Evolutionary conservation across 2,329 filamentous ascomycete species (phyloP).

Genomic region (Lomentospora prolificans): DNA sequence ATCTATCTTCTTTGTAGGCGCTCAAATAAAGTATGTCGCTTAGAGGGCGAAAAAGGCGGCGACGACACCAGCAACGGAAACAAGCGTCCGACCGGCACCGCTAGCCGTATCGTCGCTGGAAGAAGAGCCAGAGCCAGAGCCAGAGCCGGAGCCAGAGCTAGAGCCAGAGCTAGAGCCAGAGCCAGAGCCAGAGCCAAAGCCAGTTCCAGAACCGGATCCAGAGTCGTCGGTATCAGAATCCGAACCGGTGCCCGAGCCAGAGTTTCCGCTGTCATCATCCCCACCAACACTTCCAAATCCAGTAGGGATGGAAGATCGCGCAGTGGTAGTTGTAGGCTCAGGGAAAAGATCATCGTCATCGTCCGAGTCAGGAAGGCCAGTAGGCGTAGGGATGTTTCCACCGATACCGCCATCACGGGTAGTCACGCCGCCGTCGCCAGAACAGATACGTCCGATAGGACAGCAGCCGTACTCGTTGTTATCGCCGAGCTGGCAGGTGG

Average conservation of each 20-base stretch:
- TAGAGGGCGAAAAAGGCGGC: background rate
- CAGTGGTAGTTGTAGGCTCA: background rate
- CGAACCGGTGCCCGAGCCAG: background rate
- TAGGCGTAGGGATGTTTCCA: background rate
- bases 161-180: constrained; percentile 1
- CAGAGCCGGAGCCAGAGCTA: too few relatives aligned
- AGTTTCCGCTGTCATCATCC: background rate
- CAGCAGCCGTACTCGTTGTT: constrained; percentile 22
- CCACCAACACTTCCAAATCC: background rate
- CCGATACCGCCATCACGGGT: constrained; percentile 6
- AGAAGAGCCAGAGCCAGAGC: background rate
- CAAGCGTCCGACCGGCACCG: background rate
- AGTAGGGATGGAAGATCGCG: background rate
- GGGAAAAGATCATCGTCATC: background rate
- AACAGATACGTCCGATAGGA: constrained; percentile 17
- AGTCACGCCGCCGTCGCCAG: constrained; percentile 17
- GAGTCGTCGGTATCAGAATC: background rate
- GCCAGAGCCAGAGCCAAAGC: background rate
- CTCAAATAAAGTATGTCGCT: background rate
- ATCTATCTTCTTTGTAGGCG: too few relatives aligned
- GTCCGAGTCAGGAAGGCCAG: background rate
- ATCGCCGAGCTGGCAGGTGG: constrained; percentile 16
- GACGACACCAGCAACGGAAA: background rate
- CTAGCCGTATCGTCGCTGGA: background rate
- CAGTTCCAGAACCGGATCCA: background rate